Conservation (phyloP, 345 rosid species). For the Raphanus raphanistrum region DNA sequence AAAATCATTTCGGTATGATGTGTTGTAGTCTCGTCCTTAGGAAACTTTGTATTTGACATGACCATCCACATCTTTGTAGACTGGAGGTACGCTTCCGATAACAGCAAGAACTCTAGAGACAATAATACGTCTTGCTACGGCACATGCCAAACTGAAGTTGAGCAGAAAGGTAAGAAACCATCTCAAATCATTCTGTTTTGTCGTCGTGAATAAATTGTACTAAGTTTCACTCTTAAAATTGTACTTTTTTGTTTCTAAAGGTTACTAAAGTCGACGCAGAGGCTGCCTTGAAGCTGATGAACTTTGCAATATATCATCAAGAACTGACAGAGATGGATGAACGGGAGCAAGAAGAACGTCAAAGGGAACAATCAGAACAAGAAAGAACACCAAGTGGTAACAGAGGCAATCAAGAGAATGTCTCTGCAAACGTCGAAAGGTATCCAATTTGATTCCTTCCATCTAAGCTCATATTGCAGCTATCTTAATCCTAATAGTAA, state of each 20-base stretch:
- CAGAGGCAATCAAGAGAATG: conserved; percentile 23
- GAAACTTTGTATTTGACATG: conserved; percentile 4
- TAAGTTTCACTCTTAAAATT: not conserved
- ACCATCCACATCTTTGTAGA: conserved; percentile 47
- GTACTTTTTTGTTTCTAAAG: conserved; percentile 40
- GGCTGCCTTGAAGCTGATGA: conserved; percentile 82
- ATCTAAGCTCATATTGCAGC: not conserved
- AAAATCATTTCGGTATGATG: conserved; percentile 9
- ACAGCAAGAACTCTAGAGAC: conserved; percentile 98
- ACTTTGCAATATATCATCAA: conserved; percentile 96
- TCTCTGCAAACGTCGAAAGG: conserved; percentile 49
- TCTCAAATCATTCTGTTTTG: not conserved
- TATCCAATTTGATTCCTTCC: conserved; percentile 28
- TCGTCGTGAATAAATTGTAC: not conserved
- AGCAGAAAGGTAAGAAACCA: conserved; percentile 66
- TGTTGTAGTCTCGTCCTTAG: not conserved
- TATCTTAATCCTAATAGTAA: not conserved
- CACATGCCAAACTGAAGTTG: conserved; percentile 93
- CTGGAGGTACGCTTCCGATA: conserved; percentile 97
- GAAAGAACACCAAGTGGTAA: conserved; percentile 49
- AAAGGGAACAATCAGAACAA: conserved; percentile 54
- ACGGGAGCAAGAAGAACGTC: conserved; percentile 75
- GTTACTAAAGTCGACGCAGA: conserved; percentile 79
- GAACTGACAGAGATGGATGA: conserved; percentile 96
- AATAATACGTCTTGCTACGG: conserved; percentile 94